Evolutionary conservation across 306 rosid species (phyloP), one percentile per base, ranked within the genome.

Genomic region (Cucumis melo): DNA sequence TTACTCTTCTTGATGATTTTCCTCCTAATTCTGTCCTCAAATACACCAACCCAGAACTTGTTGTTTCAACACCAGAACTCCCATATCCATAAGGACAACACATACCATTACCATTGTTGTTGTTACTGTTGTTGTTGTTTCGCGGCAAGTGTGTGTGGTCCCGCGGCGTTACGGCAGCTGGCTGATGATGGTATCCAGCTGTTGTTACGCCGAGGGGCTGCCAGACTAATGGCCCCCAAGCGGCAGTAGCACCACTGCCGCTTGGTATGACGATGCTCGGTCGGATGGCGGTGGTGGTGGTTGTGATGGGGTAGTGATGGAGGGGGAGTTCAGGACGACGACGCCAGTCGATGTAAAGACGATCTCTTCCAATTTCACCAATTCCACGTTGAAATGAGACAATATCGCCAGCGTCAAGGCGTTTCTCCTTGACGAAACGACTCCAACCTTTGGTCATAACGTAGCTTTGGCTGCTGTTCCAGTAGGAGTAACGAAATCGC

Each of bases 381-480:
- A 88, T 85, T 0, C 97, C 98, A 0, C 98, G 91, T 78, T 88
- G 90, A 73, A 93, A 93, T 0, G 98, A 93, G 1, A 93, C 98
- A 34, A 87, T 82, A 82, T 93, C 98, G 0, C 98, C 97, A 5
- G 98, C 96, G 27, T 89, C 96, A 13, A 93, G 96, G 80, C 88
- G 87, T 77, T 93, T 93, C 82, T 93, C 98, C 50, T 93, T 91
- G 0, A 93, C 98, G 15, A 93, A 93, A 2, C 98, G 89, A 74
- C 97, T 91, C 98, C 98, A 93, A 0, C 98, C 98, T 64, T 93
- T 93, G 10, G 98, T 93, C 98, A 93, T 93, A 53, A 93, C 98
- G 79, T 93, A 93, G 85, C 98, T 93, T 83, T 93, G 98, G 85
- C 97, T 91, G 70, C 97, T 91, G 81, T 91, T 93, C 98, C 98